Base-by-base conservation (phyloP, 169 alveolate species). In the Cryptosporidium canis region DNA sequence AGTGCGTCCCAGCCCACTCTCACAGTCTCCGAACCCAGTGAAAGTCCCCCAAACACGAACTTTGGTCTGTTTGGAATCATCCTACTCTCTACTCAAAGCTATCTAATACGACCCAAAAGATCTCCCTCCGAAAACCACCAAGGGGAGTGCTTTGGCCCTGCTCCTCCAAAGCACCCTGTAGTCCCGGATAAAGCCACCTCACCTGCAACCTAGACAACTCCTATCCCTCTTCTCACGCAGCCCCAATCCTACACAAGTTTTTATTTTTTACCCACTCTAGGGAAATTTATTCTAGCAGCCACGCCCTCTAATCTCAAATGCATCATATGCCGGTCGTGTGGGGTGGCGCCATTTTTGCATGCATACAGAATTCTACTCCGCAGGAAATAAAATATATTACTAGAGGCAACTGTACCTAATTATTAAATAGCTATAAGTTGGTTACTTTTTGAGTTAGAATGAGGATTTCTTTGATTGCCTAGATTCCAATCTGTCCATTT, bases 1-100 rank as follows among this genome's bases (percentile, higher is more conserved):
- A 77, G 12, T 14, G 71, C 72, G 24, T 29, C 31, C 58, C 51
- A 61, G 3, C 77, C 72, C 39, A 33, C 58, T 16, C 21, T 77
- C 14, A 77, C 77, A 12, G 58, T 0, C 11, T 58, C 64, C 12
- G 63, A 35, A 27, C 64, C 45, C 21, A 58, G 37, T 29, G 45
- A 29, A 2, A 51, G 31, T 1, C 68, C 9, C 39, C 64, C 64
- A 0, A 70, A 27, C 11, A 27, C 84, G n/a, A 70, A 18, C 2
- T 61, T 29, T 31, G 68, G 33, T 31, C 68, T 44, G 27, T 14
- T 35, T 6, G 68, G 68, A 61, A 61, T 29, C 68, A 61, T 61
- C 35, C 2, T 51, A 12, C 24, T 51, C 24, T 2, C 5, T 18
- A 18, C 33, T 24, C 11, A 51, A 0, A 18, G 24, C 24, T 51